These are phyloP conservation scores for Microthlaspi erraticum DNA, from an alignment of 345 rosid species.

Conservation along the genomic window DNA sequence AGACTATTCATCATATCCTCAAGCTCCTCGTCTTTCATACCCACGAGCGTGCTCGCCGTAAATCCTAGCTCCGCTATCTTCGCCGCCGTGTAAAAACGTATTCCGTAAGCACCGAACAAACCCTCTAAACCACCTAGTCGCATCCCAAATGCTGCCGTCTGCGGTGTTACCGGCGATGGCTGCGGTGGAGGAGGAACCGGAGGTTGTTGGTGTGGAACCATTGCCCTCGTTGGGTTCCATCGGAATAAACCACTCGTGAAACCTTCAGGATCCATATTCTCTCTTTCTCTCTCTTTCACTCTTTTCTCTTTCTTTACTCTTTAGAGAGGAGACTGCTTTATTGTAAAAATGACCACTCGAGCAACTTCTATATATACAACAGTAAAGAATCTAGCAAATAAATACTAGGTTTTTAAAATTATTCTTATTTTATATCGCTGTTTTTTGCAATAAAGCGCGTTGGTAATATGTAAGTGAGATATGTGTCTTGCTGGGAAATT, in stretches of 20 bases:
- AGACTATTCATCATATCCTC: slow-evolving; percentile 99
- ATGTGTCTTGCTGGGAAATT: slow-evolving; percentile 47
- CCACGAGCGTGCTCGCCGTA: slow-evolving; percentile 86
- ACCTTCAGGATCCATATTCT: slow-evolving; percentile 77
- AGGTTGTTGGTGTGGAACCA: slow-evolving; percentile 47
- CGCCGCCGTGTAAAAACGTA: slow-evolving; percentile 82
- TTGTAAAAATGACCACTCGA: slow-evolving; percentile 37
- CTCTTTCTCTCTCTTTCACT: slow-evolving; percentile 3
- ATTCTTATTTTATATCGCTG: slow-evolving; percentile 20
- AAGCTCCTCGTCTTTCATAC: slow-evolving; percentile 94
- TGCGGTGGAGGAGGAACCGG: slow-evolving; percentile 46
- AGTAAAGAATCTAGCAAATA: slow-evolving; percentile 34
- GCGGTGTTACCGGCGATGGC: slow-evolving; percentile 36
- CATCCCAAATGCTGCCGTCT: slow-evolving; percentile 50
- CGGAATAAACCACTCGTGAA: slow-evolving; percentile 76
- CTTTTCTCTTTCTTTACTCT: slow-evolving; percentile 13
- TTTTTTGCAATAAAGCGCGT: slow-evolving; percentile 31
- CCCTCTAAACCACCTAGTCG: slow-evolving; percentile 75
- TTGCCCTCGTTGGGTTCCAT: slow-evolving; percentile 67
- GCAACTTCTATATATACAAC: slow-evolving; percentile 42
- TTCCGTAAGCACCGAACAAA: slow-evolving; percentile 79
- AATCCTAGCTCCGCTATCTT: slow-evolving; percentile 96
- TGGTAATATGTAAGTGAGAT: not conserved
- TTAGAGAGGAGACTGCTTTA: slow-evolving; percentile 38
- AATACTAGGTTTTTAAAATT: slow-evolving; percentile 37